A percentile compares a stretch with the other conserved stretches of the same genome.
Evolutionary conservation across 768 basidiomycete species (phyloP).

Genomic region (Plicaturopsis crispa): DNA sequence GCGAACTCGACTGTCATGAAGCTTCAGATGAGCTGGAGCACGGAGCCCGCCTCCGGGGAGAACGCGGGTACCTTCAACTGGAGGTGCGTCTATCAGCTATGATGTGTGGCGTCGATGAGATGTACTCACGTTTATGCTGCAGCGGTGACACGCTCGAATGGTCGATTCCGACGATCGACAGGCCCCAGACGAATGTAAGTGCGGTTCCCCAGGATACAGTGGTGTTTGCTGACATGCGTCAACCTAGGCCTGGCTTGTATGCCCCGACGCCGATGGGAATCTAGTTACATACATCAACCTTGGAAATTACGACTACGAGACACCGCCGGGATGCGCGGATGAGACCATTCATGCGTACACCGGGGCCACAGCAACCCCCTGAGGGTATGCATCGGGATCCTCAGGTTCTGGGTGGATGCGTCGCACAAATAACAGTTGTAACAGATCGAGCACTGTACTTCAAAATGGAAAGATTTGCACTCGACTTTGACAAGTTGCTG

Average conservation of each 20-base stretch:
- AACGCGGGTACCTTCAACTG: too few species aligned
- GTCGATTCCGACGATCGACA: constrained; percentile 38
- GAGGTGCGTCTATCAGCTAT: too few species aligned
- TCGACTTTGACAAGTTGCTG: too few species aligned
- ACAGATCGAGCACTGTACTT: too few species aligned
- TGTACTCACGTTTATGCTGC: too few species aligned
- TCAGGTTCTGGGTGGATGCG: not conserved
- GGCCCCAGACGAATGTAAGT: constrained; percentile 47
- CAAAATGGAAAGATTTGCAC: too few species aligned
- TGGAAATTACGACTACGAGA: constrained; percentile 44
- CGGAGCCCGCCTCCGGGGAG: constrained; percentile 35
- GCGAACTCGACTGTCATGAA: constrained; percentile 39
- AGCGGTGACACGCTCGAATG: constrained; percentile 55
- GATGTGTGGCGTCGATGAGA: too few species aligned
- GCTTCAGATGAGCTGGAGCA: constrained; percentile 41
- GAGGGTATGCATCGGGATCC: not conserved
- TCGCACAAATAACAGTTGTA: too few species aligned
- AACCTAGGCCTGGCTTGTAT: constrained; percentile 46
- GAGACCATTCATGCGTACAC: constrained; percentile 44
- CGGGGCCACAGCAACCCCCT: constrained; percentile 38
- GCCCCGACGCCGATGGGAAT: constrained; percentile 39
- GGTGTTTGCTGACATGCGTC: not conserved
- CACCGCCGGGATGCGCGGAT: constrained; percentile 39
- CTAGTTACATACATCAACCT: constrained; percentile 44
- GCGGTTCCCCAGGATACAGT: not conserved